Evolutionary conservation across 2,329 filamentous ascomycete species (phyloP).

Genomic region (Coniella lustricola): DNA sequence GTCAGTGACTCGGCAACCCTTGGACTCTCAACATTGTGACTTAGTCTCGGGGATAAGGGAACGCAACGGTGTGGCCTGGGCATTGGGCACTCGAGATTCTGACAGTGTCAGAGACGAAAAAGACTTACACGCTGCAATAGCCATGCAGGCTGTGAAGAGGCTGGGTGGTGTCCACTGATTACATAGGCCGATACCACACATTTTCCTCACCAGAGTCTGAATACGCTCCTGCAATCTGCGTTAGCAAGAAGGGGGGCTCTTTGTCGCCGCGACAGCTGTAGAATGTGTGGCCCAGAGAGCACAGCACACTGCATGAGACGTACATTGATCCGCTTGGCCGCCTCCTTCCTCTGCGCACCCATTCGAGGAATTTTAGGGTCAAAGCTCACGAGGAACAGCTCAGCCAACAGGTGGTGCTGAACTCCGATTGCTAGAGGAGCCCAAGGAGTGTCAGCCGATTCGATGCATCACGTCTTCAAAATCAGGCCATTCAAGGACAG

Average conservation of each 20-base stretch:
- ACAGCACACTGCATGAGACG: slow-evolving; percentile 18
- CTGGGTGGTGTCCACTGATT: slow-evolving; percentile 49
- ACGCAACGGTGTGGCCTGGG: too few relatives aligned
- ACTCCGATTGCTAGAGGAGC: slow-evolving; percentile 44
- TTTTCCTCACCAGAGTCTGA: slow-evolving; percentile 38
- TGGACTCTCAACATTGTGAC: background rate
- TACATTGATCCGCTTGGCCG: slow-evolving; percentile 33
- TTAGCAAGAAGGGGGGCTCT: background rate
- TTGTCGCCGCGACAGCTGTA: too few relatives aligned
- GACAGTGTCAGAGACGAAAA: background rate
- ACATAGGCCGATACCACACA: slow-evolving; percentile 53
- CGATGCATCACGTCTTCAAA: background rate
- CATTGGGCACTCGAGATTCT: background rate
- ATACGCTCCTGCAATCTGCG: slow-evolving; percentile 31
- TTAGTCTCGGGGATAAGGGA: background rate
- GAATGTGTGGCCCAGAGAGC: too few relatives aligned
- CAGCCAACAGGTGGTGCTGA: slow-evolving; percentile 52
- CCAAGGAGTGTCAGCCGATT: slow-evolving; percentile 2
- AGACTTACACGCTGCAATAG: slow-evolving; percentile 44
- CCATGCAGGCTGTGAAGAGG: slow-evolving; percentile 50
- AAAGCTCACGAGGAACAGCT: slow-evolving; percentile 49
- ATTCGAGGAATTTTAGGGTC: slow-evolving; percentile 46
- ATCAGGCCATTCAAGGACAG: background rate
- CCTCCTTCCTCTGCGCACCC: slow-evolving; percentile 32
- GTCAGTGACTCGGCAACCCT: background rate